Percentiles rank a stretch among this genome's conserved stretches.
phyloP scores from a whole-genome alignment of 2,329 filamentous ascomycete genomes.

The Cladobotryum protrusum region DNA sequence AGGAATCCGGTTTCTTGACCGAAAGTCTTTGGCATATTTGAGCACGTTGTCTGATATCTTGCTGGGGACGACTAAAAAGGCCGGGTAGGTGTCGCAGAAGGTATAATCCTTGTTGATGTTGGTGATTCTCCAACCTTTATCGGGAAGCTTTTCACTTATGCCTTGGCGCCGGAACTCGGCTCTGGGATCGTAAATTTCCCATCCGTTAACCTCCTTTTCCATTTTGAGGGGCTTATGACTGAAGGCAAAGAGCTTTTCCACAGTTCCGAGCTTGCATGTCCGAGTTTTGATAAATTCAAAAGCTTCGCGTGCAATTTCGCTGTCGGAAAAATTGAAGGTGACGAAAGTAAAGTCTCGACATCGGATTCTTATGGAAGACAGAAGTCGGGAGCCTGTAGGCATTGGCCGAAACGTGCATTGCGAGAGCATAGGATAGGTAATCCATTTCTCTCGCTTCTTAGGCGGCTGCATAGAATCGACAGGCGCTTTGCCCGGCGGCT shows the following conservation, averaged over 20 bases:
- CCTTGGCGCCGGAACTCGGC: conserved; percentile 85
- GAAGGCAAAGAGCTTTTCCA: conserved; percentile 91
- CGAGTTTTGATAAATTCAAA: conserved; percentile 79
- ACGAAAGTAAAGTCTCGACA: conserved; percentile 93
- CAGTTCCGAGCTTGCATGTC: conserved; percentile 73
- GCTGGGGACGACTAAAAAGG: conserved; percentile 74
- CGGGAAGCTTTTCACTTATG: conserved; percentile 70
- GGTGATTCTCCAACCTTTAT: conserved; percentile 83
- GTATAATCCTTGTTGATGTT: conserved; percentile 83
- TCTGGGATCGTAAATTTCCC: conserved; percentile 77
- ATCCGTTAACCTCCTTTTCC: conserved; percentile 72
- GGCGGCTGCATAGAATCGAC: conserved; percentile 21
- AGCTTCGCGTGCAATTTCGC: conserved; percentile 69
- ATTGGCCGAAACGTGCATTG: conserved; percentile 73
- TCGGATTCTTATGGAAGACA: conserved; percentile 77
- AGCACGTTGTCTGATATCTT: conserved; percentile 95
- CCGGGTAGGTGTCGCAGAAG: conserved; percentile 91
- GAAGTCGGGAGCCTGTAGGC: conserved; percentile 60
- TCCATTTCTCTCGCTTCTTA: conserved; percentile 67
- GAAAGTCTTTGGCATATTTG: conserved; percentile 85
- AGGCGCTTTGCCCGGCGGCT: conserved; percentile 15
- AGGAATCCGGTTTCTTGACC: conserved; percentile 83
- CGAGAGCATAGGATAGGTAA: conserved; percentile 87
- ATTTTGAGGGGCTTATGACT: conserved; percentile 67
- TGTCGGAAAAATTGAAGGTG: conserved; percentile 77